phyloP scores from a whole-genome alignment of 495 filamentous ascomycete genomes.

The Penicillium mononematosum region DNA sequence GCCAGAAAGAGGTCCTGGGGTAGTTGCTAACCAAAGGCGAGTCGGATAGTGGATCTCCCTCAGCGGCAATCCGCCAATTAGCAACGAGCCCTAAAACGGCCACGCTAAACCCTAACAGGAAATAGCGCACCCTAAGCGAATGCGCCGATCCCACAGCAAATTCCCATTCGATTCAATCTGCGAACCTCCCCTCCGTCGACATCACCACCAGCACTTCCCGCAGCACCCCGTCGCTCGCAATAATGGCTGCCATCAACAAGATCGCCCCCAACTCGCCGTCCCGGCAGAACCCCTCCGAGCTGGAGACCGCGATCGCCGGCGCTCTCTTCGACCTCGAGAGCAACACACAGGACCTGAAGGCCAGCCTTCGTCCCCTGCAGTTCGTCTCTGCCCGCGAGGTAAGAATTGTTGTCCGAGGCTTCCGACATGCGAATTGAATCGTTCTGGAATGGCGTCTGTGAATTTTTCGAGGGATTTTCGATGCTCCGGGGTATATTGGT shows the following conservation, averaged over 20 bases:
- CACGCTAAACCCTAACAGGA: constrained; percentile 27
- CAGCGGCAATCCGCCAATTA: constrained; percentile 2
- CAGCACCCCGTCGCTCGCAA: constrained; percentile 46
- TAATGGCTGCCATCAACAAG: constrained; percentile 84
- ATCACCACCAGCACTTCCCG: constrained; percentile 40
- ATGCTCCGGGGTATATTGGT: constrained; percentile 12
- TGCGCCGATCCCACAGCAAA: constrained; percentile 43
- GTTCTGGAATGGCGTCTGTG: constrained; percentile 17
- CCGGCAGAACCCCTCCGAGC: constrained; percentile 87
- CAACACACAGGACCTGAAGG: constrained; percentile 95
- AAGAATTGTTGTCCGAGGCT: constrained; percentile 49
- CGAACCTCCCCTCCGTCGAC: constrained; percentile 38
- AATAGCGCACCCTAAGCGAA: constrained; percentile 46
- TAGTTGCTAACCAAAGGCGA: constrained; percentile 15
- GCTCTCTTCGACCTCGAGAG: constrained; percentile 97
- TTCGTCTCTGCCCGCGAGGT: constrained; percentile 98
- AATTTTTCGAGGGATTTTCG: constrained; percentile 18
- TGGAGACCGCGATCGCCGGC: constrained; percentile 89
- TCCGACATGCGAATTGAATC: constrained; percentile 13
- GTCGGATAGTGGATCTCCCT: constrained; percentile 4
- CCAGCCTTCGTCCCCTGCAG: constrained; percentile 88
- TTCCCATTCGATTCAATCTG: constrained; percentile 35
- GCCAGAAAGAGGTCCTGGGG: not conserved
- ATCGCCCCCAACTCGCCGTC: constrained; percentile 95
- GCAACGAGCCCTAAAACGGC: constrained; percentile 10